phyloP scores from a whole-genome alignment of 208 protist species.

The Porcisia deanei region DNA sequence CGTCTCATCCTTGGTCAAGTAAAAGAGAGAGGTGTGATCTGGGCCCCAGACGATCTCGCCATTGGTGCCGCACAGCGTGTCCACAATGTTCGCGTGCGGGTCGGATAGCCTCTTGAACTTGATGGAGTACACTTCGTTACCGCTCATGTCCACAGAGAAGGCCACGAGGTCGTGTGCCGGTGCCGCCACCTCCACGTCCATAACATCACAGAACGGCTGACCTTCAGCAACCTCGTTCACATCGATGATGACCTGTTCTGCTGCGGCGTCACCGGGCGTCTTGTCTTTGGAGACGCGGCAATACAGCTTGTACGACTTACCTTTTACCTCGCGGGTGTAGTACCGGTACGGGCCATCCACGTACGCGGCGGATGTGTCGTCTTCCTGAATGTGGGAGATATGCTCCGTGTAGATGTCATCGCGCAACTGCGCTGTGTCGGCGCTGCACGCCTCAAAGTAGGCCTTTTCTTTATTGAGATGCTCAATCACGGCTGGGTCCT shows the following conservation, averaged over 20 bases:
- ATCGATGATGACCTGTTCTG: constrained; percentile 81
- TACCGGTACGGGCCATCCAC: constrained; percentile 68
- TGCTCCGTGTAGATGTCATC: constrained; percentile 83
- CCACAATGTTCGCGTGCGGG: constrained; percentile 26
- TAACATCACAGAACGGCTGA: constrained; percentile 78
- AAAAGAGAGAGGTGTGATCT: constrained; percentile 76
- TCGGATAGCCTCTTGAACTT: constrained; percentile 42
- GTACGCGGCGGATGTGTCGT: constrained; percentile 78
- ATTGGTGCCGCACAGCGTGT: constrained; percentile 71
- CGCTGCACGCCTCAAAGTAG: constrained; percentile 74
- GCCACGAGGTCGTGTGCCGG: constrained; percentile 64
- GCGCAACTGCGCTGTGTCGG: constrained; percentile 53
- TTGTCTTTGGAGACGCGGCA: constrained; percentile 66
- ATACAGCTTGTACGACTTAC: constrained; percentile 88
- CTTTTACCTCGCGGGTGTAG: constrained; percentile 83
- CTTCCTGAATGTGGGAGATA: constrained; percentile 88
- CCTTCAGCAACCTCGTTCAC: constrained; percentile 84
- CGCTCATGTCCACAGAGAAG: constrained; percentile 85
- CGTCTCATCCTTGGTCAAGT: constrained; percentile 78
- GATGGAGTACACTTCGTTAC: constrained; percentile 88
- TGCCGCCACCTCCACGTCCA: constrained; percentile 51
- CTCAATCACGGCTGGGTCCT: constrained; percentile 71
- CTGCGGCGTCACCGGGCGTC: constrained; percentile 45
- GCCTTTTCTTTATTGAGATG: constrained; percentile 82
- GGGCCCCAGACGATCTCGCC: constrained; percentile 75